Base-by-base conservation (phyloP, 257 asterid genomes). In the Nicotiana obtusifolia region DNA sequence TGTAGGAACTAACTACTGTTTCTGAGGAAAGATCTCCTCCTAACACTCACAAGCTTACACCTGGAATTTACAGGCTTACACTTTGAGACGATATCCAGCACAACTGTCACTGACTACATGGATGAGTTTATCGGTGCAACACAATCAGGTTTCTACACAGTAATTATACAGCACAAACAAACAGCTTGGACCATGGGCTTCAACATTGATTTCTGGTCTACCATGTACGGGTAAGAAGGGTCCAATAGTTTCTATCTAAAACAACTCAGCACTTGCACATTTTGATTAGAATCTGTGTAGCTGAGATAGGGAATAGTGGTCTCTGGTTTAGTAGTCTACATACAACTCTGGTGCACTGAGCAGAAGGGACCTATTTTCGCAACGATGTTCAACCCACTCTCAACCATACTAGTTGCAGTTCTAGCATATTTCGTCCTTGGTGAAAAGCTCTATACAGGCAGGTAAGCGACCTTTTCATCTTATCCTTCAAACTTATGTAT, bases 41-140 rank as follows among this genome's bases (percentile, higher is more conserved):
- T 17, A n/a, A 24, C 4, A 26, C 15, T 4, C 4, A 15, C 15
- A 2, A 73, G 24, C 22, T 49, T 24, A 22, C 15, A 24, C 59
- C 22, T 13, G 20, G 76, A 59, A 81, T 8, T 33, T 81, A 78
- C 88, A 92, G 96, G 96, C 96, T 24, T 87, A 81, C 62, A 88
- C 96, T 24, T 80, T 91, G 89, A 91, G 80, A 86, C 84, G 97
- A 54, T 92, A 89, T 86, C 97, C 97, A 64, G 94, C 93, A 44
- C 97, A 91, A 84, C 90, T 93, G 76, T 93, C 98, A 5, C 82
- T 92, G 76, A 76, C 96, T 0, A 83, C 95, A 33, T 93, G 96
- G 97, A 92, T 92, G 92, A 93, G 82, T 67, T 80, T 80, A 90
- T 91, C 26, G 98, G 97, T 77, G 97, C 93, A 65, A 91, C 94